Percentiles rank a stretch among this genome's conserved stretches.
Conservation (phyloP, 2,329 filamentous ascomycete genomes). For the Sclerotinia trifoliorum region DNA sequence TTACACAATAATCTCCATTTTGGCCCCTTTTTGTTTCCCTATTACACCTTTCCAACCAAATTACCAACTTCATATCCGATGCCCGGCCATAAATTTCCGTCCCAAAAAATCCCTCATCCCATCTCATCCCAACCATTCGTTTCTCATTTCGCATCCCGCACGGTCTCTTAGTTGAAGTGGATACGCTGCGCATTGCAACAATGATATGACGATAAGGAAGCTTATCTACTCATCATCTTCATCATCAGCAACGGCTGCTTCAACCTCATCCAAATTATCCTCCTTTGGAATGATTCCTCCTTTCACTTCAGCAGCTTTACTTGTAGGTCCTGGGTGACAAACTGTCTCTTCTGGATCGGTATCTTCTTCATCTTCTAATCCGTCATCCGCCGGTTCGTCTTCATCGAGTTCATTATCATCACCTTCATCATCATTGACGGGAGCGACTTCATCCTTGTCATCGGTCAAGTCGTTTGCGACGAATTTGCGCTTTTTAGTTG, state of each 20-base stretch:
- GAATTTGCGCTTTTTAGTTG: slow-evolving; percentile 37
- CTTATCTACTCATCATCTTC: slow-evolving; percentile 27
- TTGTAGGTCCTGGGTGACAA: slow-evolving; percentile 23
- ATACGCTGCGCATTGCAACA: not conserved
- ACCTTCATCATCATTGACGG: slow-evolving; percentile 7
- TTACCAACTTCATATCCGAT: not conserved
- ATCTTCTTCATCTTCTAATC: slow-evolving; percentile 25
- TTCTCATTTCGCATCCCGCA: slow-evolving; percentile 10
- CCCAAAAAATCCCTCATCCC: not conserved
- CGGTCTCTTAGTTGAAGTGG: not conserved
- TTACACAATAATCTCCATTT: not conserved
- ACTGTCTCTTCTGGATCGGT: slow-evolving; percentile 23
- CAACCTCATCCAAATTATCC: slow-evolving; percentile 26
- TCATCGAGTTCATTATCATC: slow-evolving; percentile 10
- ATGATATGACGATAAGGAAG: slow-evolving; percentile 3
- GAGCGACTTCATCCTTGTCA: slow-evolving; percentile 1
- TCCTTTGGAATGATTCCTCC: slow-evolving; percentile 17
- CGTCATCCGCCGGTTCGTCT: not conserved
- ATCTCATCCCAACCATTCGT: slow-evolving; percentile 12
- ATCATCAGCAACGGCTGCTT: slow-evolving; percentile 22
- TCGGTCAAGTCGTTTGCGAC: slow-evolving; percentile 1
- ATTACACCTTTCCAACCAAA: slow-evolving; percentile 9
- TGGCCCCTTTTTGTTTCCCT: not conserved
- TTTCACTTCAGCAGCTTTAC: slow-evolving; percentile 24
- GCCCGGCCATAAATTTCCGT: not conserved